A percentile compares a stretch with the other conserved stretches of the same genome.
phyloP scores from a whole-genome alignment of 225 moss, liverwort and hornwort species.

The Physcomitrellopsis africana region DNA sequence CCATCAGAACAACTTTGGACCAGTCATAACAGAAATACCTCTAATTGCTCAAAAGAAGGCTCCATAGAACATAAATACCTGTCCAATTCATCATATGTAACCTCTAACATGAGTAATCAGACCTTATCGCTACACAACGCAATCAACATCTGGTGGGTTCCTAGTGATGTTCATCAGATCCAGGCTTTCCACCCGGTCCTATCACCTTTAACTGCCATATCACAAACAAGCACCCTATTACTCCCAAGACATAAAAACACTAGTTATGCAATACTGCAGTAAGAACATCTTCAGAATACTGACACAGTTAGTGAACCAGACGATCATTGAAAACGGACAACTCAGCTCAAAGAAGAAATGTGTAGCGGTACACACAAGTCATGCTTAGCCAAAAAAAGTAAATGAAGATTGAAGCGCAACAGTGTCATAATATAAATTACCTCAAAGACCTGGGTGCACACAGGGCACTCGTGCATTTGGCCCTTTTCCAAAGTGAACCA shows the following conservation, averaged over 20 bases:
- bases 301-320: background rate
- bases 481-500: slow-evolving; percentile 98
- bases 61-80: slow-evolving; percentile 26
- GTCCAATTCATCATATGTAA: slow-evolving; percentile 24
- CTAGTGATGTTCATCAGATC: slow-evolving; percentile 89
- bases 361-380: background rate
- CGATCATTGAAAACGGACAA: background rate
- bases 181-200: slow-evolving; percentile 86
- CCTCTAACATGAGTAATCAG: slow-evolving; percentile 18
- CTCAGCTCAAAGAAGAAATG: background rate
- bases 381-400: background rate
- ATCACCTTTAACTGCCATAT: slow-evolving; percentile 87
- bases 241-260: background rate
- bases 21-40: slow-evolving; percentile 22
- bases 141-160: slow-evolving; percentile 18
- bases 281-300: background rate
- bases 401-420: background rate
- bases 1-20: slow-evolving; percentile 30
- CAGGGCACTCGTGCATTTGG: slow-evolving; percentile 67
- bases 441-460: slow-evolving; percentile 95
- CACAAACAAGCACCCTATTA: slow-evolving; percentile 17
- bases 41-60: slow-evolving; percentile 29
- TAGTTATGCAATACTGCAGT: background rate
- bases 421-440: slow-evolving; percentile 32
- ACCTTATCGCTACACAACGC: slow-evolving; percentile 13